Evolutionary conservation across 805 yeast genomes (phyloP), one percentile per base, ranked within the genome.

Genomic region (Sugiyamaella smithiae): DNA sequence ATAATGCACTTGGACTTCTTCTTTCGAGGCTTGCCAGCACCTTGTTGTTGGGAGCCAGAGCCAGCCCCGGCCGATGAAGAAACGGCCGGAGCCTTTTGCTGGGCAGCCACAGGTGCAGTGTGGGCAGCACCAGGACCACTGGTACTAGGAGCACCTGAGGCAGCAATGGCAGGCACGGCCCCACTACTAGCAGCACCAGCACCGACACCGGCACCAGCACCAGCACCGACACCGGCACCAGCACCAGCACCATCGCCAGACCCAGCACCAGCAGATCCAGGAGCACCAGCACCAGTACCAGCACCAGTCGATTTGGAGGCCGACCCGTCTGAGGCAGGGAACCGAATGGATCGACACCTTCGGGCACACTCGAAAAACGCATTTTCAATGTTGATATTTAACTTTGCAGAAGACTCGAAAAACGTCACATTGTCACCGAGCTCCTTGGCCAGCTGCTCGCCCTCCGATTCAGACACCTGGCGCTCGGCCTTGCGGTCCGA

Each of bases 401-500:
- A 88, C 68, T 91, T 93, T 25, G 99, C 99, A 29, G 93, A 83
- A 2, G 98, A 88, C 69, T 93, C 99, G 61, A 88, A 79, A 64
- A 91, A 93, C 8, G 67, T 62, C n/a, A 62, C 53, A 11, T 53
- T 51, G 51, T 64, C 60, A 31, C 84, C 88, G 48, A 88, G 72
- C 44, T 75, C 75, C 56, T 81, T 76, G 25, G 91, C 84, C 57
- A 85, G 78, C 50, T 75, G 75, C 64, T 88, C 93, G 37, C 95
- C 97, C 61, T 93, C 97, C 57, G 85, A 90, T 5, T 74, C 68
- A 2, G 89, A 74, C 5, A 90, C 90, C 60, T 85, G 85, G 60
- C 96, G 80, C 63, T 85, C 82, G 53, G 80, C 84, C 37, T 75
- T 70, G 46, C 90, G 75, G 69, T 90, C 98, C 33, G 82, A 77